phyloP scores from a whole-genome alignment of 257 asterid species.

The Solanum phureja region DNA sequence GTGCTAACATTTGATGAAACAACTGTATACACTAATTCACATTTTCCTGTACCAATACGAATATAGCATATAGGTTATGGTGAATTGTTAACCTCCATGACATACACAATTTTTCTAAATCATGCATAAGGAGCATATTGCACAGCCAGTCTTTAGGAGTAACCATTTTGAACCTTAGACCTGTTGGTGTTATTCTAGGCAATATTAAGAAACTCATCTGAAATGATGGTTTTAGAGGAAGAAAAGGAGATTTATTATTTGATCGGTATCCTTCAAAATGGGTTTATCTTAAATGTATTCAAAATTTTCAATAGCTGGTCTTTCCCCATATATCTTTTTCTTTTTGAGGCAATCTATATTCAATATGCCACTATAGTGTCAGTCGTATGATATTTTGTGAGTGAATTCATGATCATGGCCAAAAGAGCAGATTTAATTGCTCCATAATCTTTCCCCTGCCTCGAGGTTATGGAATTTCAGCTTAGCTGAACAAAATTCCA shows the following conservation, averaged over 20 bases:
- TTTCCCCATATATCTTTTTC: neutral
- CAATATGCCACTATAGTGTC: neutral
- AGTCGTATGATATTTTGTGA: neutral
- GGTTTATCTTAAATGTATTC: neutral
- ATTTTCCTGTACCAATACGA: neutral
- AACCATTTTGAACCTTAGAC: neutral
- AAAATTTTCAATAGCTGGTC: neutral
- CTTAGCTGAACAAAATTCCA: neutral
- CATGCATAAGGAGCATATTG: neutral
- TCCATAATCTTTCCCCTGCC: neutral
- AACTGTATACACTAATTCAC: neutral
- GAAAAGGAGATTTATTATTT: neutral
- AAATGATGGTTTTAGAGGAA: neutral
- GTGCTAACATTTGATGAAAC: neutral
- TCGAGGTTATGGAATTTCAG: neutral
- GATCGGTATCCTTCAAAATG: neutral
- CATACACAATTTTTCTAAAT: neutral
- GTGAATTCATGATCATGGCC: neutral
- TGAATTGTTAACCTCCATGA: neutral
- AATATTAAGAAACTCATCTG: neutral
- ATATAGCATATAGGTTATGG: neutral
- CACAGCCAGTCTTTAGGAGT: neutral
- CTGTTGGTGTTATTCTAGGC: neutral
- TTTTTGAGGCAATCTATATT: neutral
- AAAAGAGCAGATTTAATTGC: neutral